Conservation (phyloP, 2,329 filamentous ascomycete genomes). For the Diaporthe aspalathi region DNA sequence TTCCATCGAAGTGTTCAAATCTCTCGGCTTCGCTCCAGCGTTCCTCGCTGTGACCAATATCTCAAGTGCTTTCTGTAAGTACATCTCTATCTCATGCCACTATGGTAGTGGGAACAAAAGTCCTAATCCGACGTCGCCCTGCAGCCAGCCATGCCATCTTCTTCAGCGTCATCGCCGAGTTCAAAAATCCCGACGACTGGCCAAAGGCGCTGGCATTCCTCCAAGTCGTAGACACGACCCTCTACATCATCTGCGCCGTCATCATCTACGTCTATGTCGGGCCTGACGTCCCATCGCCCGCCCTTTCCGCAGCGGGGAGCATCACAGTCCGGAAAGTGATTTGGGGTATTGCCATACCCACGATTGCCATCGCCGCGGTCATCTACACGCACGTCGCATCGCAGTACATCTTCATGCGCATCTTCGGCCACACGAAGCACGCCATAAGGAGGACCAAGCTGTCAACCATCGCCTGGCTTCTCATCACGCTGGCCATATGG, state of each 20-base stretch:
- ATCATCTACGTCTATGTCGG: slow-evolving; percentile 77
- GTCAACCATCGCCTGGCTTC: slow-evolving; percentile 68
- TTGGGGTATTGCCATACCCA: slow-evolving; percentile 75
- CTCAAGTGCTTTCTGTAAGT: slow-evolving; percentile 71
- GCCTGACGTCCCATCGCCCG: slow-evolving; percentile 69
- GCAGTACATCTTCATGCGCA: slow-evolving; percentile 73
- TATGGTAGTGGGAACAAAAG: too few species aligned
- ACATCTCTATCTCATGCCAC: neutral
- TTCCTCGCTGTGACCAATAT: slow-evolving; percentile 72
- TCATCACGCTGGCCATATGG: slow-evolving; percentile 67
- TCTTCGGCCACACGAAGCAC: slow-evolving; percentile 70
- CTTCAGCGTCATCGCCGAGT: slow-evolving; percentile 73
- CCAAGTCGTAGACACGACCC: slow-evolving; percentile 66
- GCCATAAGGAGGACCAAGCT: slow-evolving; percentile 61
- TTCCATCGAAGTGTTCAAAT: slow-evolving; percentile 47
- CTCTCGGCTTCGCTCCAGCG: slow-evolving; percentile 60
- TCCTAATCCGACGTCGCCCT: neutral
- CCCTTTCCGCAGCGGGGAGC: slow-evolving; percentile 69
- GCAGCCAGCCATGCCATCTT: slow-evolving; percentile 66
- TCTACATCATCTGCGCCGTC: slow-evolving; percentile 73
- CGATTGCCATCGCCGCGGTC: slow-evolving; percentile 76
- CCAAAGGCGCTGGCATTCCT: slow-evolving; percentile 57
- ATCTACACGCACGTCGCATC: slow-evolving; percentile 75
- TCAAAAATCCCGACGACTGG: slow-evolving; percentile 64
- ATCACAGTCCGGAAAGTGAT: slow-evolving; percentile 69